phyloP scores from a whole-genome alignment of 129 eudicot species.

The Saposhnikovia divaricata region DNA sequence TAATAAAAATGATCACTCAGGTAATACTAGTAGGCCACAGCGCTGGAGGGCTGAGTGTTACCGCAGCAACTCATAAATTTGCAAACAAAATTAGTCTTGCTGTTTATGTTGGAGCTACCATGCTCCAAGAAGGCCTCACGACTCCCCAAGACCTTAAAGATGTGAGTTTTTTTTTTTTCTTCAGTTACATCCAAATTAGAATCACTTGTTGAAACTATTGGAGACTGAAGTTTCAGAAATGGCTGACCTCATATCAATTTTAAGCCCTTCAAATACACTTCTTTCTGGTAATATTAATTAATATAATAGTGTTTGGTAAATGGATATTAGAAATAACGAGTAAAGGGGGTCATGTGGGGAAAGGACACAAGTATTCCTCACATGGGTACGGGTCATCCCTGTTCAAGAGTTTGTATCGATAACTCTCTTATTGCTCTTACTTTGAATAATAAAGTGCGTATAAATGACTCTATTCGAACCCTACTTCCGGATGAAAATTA shows the following conservation, averaged over 20 bases:
- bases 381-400: neutral
- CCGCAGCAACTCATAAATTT: conserved; percentile 46
- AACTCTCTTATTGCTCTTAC: neutral
- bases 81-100: conserved; percentile 46
- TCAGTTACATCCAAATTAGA: neutral
- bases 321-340: neutral
- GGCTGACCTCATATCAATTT: neutral
- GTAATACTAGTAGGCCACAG: conserved; percentile 86
- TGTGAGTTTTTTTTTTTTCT: conserved; percentile 26
- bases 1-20: conserved; percentile 18
- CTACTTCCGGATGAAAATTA: neutral
- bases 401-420: neutral
- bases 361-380: neutral
- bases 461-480: neutral
- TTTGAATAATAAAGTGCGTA: neutral
- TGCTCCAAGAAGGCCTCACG: conserved; percentile 53
- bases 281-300: neutral
- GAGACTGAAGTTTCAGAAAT: neutral
- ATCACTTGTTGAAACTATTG: neutral
- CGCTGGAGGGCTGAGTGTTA: conserved; percentile 80
- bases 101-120: conserved; percentile 67
- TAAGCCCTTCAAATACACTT: neutral
- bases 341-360: neutral
- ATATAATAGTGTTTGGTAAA: too few relatives aligned
- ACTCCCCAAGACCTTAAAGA: conserved; percentile 46